Evolutionary conservation across 2,329 filamentous ascomycete genomes (phyloP).

Genomic region (Neoscytalidium dimidiatum): DNA sequence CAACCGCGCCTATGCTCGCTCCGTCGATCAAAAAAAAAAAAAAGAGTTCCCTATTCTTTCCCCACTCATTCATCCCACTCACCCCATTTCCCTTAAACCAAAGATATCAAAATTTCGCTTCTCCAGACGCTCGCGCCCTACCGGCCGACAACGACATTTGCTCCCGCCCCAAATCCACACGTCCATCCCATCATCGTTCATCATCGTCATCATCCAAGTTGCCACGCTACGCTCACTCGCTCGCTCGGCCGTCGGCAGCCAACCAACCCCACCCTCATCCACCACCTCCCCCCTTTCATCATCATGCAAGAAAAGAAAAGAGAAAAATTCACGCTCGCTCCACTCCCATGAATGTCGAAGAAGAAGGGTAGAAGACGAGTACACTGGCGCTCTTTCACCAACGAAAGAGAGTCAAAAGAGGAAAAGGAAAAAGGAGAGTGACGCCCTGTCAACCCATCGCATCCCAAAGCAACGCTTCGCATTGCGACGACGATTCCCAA

Average conservation of each 20-base stretch:
- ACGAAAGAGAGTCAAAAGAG: not conserved
- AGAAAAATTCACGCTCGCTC: not conserved
- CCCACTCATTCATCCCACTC: not conserved
- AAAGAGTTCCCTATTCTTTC: too few relatives aligned
- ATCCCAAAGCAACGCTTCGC: not conserved
- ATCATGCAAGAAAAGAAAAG: constrained; percentile 6
- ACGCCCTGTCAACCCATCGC: not conserved
- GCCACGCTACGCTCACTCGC: not conserved
- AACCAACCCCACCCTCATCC: not conserved
- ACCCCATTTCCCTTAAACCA: not conserved
- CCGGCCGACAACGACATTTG: not conserved
- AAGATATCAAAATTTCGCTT: not conserved
- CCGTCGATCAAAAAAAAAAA: not conserved
- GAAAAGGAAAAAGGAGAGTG: not conserved
- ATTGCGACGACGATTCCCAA: too few relatives aligned
- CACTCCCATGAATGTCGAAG: not conserved
- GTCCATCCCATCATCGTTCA: not conserved
- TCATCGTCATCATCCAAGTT: not conserved
- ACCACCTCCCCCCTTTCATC: not conserved
- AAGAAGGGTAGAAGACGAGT: too few relatives aligned
- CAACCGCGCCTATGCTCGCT: not conserved
- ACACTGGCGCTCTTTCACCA: too few relatives aligned
- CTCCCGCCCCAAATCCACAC: too few relatives aligned
- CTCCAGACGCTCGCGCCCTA: too few relatives aligned
- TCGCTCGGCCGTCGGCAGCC: too few relatives aligned